Percentiles rank a stretch among this genome's conserved stretches.
Evolutionary conservation across 2,329 filamentous ascomycete genomes (phyloP).

Genomic region (Venturia effusa): DNA sequence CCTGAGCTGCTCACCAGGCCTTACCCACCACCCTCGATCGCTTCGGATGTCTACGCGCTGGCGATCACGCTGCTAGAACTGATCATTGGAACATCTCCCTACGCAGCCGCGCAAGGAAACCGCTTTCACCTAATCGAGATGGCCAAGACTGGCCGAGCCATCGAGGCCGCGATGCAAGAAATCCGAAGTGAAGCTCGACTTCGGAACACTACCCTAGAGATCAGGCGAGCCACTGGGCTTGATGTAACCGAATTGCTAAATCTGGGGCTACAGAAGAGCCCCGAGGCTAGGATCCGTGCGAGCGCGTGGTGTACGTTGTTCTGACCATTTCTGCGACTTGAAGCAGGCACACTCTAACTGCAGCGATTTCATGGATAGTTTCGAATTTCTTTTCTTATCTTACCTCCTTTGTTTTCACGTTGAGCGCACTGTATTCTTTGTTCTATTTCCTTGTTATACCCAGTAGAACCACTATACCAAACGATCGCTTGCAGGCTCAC

Average conservation of each 20-base stretch:
- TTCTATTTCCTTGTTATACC: background rate
- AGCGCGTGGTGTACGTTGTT: conserved; percentile 3
- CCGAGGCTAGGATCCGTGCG: conserved; percentile 1
- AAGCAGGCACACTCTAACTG: too few relatives aligned
- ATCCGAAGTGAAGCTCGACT: background rate
- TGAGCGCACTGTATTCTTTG: background rate
- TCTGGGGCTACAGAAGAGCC: background rate
- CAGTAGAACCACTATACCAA: background rate
- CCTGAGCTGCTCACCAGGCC: conserved; percentile 20
- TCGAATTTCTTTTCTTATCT: background rate
- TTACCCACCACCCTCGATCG: conserved; percentile 21
- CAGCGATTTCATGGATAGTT: background rate
- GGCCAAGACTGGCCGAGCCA: conserved; percentile 31
- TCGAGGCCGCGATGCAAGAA: conserved; percentile 23
- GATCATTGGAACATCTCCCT: conserved; percentile 32
- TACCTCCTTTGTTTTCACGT: background rate
- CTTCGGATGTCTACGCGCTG: conserved; percentile 34
- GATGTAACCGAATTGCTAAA: background rate
- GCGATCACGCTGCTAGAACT: conserved; percentile 34
- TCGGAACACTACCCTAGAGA: background rate
- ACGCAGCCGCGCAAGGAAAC: conserved; percentile 28
- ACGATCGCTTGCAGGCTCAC: background rate
- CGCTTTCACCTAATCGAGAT: conserved; percentile 32
- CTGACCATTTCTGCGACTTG: background rate
- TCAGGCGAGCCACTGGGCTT: background rate